Percentiles rank a stretch among this genome's conserved stretches.
phyloP scores from a whole-genome alignment of 148 eudicot genomes.

The Gaultheria prostrata region DNA sequence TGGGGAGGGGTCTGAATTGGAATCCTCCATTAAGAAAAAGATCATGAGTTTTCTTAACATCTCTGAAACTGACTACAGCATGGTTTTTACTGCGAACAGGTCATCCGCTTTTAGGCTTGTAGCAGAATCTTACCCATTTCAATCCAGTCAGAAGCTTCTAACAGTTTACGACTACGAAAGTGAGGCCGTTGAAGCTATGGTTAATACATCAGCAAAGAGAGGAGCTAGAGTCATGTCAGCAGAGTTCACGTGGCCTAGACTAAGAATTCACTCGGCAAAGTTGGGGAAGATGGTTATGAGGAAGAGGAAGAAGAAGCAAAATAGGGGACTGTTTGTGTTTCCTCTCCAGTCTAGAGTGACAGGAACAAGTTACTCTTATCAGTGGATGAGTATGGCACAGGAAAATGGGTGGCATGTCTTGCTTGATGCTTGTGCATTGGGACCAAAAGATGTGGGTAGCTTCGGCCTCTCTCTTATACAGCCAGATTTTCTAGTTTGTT shows the following conservation, averaged over 20 bases:
- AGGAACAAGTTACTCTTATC: slow-evolving; percentile 89
- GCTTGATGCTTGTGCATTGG: slow-evolving; percentile 88
- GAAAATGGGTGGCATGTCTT: slow-evolving; percentile 94
- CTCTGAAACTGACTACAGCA: slow-evolving; percentile 61
- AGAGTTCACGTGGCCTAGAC: slow-evolving; percentile 88
- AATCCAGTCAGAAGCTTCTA: slow-evolving; percentile 55
- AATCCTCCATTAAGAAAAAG: slow-evolving; percentile 56
- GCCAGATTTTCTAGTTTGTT: slow-evolving; percentile 83
- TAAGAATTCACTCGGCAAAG: slow-evolving; percentile 58
- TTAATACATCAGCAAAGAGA: slow-evolving; percentile 56
- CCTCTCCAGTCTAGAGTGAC: slow-evolving; percentile 85
- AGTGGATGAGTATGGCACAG: slow-evolving; percentile 92
- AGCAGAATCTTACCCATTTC: slow-evolving; percentile 88
- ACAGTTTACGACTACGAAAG: slow-evolving; percentile 86
- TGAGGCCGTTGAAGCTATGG: slow-evolving; percentile 68
- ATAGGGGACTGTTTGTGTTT: slow-evolving; percentile 70
- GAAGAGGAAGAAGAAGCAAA: slow-evolving; percentile 51
- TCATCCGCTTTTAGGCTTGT: slow-evolving; percentile 84
- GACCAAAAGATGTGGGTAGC: slow-evolving; percentile 96
- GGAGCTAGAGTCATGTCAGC: slow-evolving; percentile 68
- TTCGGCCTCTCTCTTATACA: slow-evolving; percentile 76
- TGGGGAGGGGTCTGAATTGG: slow-evolving; percentile 56
- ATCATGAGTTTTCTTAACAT: slow-evolving; percentile 67
- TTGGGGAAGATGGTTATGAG: slow-evolving; percentile 49
- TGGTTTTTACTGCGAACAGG: slow-evolving; percentile 80